Evolutionary conservation across 805 yeast genomes (phyloP), one percentile per base, ranked within the genome.

Genomic region (Spathaspora hagerdaliae): DNA sequence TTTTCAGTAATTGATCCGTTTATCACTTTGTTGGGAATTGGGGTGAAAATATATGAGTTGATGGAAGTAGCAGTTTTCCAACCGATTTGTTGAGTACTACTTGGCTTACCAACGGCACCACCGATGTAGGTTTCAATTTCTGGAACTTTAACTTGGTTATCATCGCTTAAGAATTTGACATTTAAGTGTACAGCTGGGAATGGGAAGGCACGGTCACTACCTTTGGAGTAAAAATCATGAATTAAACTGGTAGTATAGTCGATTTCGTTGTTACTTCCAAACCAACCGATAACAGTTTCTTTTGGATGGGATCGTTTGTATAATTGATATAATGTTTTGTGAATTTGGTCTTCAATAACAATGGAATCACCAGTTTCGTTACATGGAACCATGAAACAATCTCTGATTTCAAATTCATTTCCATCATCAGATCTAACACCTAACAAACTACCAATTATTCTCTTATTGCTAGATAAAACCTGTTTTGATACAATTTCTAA

Each of bases 391-490:
- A 87, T 77, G 65, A 83, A 89, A 14, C 89, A 85, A 51, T 81
- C 86, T 60, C 81, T 78, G 56, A 89, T 71, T 56, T 83, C 92
- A 38, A 86, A 74, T 56, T 78, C 85, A 13, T 79, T 69, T 11
- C 95, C 95, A 61, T 88, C 96, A 50, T 88, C 96, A 26, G 91
- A 83, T 63, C 96, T 78, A 40, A 77, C 67, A 31, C 96, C 96
- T 39, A 89, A 71, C 48, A 89, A 74, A 11, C 96, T 86, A 50
- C 96, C 96, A 54, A 89, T 82, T 49, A 85, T 79, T 63, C 94
- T 77, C 52, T 72, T 69, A 51, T 77, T 60, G 38, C 54, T 51
- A 37, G 64, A 59, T 46, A 69, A 63, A 34, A 61, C 63, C 56
- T 78, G 61, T 71, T 73, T 64, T 69, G 80, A 79, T 65, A 66